Evolutionary conservation across 2,329 filamentous ascomycete genomes (phyloP).

Genomic region (Talaromyces albobiverticillius): DNA sequence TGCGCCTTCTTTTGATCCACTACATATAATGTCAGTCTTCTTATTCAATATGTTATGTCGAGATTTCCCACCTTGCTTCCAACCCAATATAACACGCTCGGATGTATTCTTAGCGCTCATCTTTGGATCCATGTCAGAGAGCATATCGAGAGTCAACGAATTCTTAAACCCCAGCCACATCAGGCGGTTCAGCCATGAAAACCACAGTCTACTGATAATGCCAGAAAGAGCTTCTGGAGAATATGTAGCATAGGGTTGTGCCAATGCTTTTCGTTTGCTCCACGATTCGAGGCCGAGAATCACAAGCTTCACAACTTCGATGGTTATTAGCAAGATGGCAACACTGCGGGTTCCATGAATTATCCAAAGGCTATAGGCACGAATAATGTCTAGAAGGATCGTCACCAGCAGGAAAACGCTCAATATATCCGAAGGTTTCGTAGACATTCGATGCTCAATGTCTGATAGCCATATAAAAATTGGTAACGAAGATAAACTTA

Average conservation of each 20-base stretch:
- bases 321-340: background rate
- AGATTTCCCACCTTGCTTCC: background rate
- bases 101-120: constrained; percentile 33
- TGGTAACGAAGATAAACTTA: background rate
- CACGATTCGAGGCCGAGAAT: background rate
- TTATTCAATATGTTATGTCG: too few species aligned
- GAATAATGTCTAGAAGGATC: background rate
- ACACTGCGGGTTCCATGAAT: background rate
- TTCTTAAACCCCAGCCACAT: constrained; percentile 47
- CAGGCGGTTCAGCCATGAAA: constrained; percentile 49
- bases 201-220: constrained; percentile 19
- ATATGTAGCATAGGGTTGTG: background rate
- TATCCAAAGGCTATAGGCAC: background rate
- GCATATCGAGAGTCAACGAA: constrained; percentile 37
- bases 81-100: constrained; percentile 17
- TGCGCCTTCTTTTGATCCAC: constrained; percentile 12
- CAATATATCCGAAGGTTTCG: background rate
- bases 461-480: background rate
- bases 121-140: constrained; percentile 45
- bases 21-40: background rate
- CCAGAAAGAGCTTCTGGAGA: background rate
- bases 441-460: background rate
- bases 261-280: background rate
- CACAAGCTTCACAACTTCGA: background rate
- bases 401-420: background rate